Evolutionary conservation across 345 rosid genomes (phyloP), one percentile per base, ranked within the genome.

Genomic region (Salix brachista): DNA sequence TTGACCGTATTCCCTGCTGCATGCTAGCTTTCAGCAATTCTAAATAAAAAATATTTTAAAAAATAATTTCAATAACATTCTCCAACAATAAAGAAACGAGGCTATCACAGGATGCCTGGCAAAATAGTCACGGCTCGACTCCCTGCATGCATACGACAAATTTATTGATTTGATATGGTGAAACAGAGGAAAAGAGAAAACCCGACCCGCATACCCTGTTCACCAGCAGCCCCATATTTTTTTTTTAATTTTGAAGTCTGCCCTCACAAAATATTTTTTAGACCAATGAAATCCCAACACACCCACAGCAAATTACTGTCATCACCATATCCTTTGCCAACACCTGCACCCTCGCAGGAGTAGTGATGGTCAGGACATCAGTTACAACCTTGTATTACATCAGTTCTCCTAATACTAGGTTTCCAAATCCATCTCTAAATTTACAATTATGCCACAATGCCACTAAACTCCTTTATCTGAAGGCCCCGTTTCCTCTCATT

Each of bases 361-460:
- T 2, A 42, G 73, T 0, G 73, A 69, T 69, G 69, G 23, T 42
- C 58, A 68, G 2, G 37, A 19, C 77, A 44, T 19, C 48, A 66
- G 4, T 48, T 28, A 39, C 79, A 37, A 52, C 72, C 52, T 25
- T 36, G 56, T 37, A 42, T 42, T 42, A 75, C 42, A 19, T 5
- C 62, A 58, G 16, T 58, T n/a, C 61, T 58, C 6, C 23, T 21
- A 69, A 61, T 67, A 64, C 74, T 34, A 54, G 83, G 58, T 41
- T 78, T 70, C 71, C 82, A 76, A 34, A 65, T 30, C 74, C 70
- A 72, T 39, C 65, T 25, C 46, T 71, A 0, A 78, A 87, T 90
- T 93, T 88, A 85, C 93, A 78, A 69, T 84, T 81, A 71, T 87
- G 89, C 94, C 91, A 83, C 82, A 61, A 3, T 18, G 3, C 65